phyloP scores from a whole-genome alignment of 2,329 filamentous ascomycete genomes.

The Nigrospora osmanthi region DNA sequence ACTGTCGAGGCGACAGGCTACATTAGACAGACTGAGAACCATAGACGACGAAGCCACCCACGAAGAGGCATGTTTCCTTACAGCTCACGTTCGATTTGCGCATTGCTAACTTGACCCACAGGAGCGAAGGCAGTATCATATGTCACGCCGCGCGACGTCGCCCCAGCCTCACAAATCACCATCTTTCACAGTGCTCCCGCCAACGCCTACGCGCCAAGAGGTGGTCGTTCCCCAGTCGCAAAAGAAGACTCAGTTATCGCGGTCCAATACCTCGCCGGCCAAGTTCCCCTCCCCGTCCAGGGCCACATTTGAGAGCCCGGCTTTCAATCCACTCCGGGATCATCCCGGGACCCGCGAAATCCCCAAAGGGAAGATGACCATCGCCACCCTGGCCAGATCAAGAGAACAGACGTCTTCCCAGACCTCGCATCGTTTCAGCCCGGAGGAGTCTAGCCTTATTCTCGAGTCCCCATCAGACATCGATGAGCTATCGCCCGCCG shows the following conservation, averaged over 20 bases:
- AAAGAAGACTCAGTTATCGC: conserved; percentile 18
- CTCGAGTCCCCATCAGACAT: conserved; percentile 32
- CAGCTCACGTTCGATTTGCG: background rate
- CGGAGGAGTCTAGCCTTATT: conserved; percentile 25
- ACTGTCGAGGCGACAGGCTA: conserved; percentile 50
- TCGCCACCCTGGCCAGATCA: conserved; percentile 12
- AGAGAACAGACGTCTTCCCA: conserved; percentile 8
- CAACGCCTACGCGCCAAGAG: conserved; percentile 17
- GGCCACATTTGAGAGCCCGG: conserved; percentile 21
- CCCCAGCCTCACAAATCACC: conserved; percentile 31
- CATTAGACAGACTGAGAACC: conserved; percentile 42
- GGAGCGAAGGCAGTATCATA: conserved; percentile 7
- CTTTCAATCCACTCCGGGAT: conserved; percentile 10
- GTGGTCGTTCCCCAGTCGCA: conserved; percentile 5
- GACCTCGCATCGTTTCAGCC: conserved; percentile 15
- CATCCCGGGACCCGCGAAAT: conserved; percentile 8
- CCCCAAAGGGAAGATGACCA: conserved; percentile 13
- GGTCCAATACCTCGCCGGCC: conserved; percentile 50
- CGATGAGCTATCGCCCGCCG: conserved; percentile 4
- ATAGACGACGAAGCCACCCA: background rate
- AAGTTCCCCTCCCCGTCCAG: conserved; percentile 34
- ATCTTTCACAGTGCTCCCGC: conserved; percentile 36
- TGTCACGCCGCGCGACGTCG: conserved; percentile 37
- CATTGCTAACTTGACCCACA: background rate
- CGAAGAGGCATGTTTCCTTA: background rate